These are phyloP conservation scores for Neopestalotiopsis rosae DNA, from an alignment of 2,329 filamentous ascomycete species.

Conservation along the genomic window DNA sequence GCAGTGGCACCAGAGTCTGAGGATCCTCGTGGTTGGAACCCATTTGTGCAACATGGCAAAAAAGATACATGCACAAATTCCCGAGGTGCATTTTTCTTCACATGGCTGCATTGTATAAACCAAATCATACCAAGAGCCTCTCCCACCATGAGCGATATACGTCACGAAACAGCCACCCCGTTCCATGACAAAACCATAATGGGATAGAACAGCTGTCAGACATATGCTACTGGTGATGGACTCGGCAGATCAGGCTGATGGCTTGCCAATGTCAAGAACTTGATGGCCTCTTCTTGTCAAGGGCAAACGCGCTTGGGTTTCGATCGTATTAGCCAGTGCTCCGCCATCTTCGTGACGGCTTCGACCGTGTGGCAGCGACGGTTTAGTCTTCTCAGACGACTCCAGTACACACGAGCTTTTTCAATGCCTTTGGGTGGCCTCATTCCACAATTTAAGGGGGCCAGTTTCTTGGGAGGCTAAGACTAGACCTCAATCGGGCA, in stretches of 20 bases:
- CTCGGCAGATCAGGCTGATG: background rate
- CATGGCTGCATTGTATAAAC: too few species aligned
- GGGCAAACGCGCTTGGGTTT: slow-evolving; percentile 18
- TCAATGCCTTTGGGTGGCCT: background rate
- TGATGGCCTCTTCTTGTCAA: slow-evolving; percentile 3
- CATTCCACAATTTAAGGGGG: background rate
- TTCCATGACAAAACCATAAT: background rate
- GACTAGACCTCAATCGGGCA: background rate
- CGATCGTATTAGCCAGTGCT: slow-evolving; percentile 16
- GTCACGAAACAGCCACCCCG: slow-evolving; percentile 6
- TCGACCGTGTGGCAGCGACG: slow-evolving; percentile 10
- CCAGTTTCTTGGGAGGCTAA: background rate
- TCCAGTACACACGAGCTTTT: too few species aligned
- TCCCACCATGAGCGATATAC: background rate
- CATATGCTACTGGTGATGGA: background rate
- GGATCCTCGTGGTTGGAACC: too few species aligned
- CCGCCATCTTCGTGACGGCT: slow-evolving; percentile 10
- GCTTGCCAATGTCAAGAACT: background rate
- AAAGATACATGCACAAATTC: background rate
- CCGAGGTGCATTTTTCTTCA: too few species aligned
- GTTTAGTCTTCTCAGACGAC: background rate
- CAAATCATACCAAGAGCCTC: background rate
- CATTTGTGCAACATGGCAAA: too few species aligned
- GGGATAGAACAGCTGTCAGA: slow-evolving; percentile 1
- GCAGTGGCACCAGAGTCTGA: too few species aligned